These are phyloP conservation scores for Aspergillus sclerotioniger DNA, from an alignment of 495 filamentous ascomycete genomes.

Conservation along the genomic window DNA sequence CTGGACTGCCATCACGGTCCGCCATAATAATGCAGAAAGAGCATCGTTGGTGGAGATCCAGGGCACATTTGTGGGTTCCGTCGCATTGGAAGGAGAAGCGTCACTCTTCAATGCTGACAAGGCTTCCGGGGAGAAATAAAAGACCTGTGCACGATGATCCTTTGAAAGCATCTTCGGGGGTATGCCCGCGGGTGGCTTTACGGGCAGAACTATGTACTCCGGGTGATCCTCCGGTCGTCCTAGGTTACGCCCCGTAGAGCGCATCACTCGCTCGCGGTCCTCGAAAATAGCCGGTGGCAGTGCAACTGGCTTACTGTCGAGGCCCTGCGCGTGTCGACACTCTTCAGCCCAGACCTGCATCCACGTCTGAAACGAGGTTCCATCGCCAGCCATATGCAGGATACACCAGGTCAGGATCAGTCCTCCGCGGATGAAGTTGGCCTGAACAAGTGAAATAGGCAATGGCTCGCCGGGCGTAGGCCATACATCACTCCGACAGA, in stretches of 20 bases:
- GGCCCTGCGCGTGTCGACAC: conserved; percentile 31
- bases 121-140: conserved; percentile 31
- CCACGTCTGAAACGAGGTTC: conserved; percentile 29
- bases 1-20: conserved; percentile 36
- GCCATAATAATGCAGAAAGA: conserved; percentile 39
- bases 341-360: conserved; percentile 37
- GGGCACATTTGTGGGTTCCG: conserved; percentile 22
- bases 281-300: conserved; percentile 18
- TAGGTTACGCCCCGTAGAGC: conserved; percentile 22
- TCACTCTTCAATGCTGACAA: conserved; percentile 30
- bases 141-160: conserved; percentile 30
- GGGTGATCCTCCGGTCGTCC: conserved; percentile 32
- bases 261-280: conserved; percentile 28
- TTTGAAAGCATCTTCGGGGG: conserved; percentile 31
- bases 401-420: conserved; percentile 27
- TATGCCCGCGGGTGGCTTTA: conserved; percentile 26
- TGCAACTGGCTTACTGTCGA: conserved; percentile 17
- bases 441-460: conserved; percentile 30
- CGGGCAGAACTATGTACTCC: conserved; percentile 30
- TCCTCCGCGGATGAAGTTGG: conserved; percentile 37
- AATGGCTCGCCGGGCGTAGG: conserved; percentile 27
- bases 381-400: conserved; percentile 35
- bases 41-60: conserved; percentile 43
- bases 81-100: conserved; percentile 28
- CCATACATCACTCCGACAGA: conserved; percentile 31